Evolutionary conservation across 2,329 filamentous ascomycete species (phyloP), one percentile per base, ranked within the genome.

Genomic region (Capronia americana): DNA sequence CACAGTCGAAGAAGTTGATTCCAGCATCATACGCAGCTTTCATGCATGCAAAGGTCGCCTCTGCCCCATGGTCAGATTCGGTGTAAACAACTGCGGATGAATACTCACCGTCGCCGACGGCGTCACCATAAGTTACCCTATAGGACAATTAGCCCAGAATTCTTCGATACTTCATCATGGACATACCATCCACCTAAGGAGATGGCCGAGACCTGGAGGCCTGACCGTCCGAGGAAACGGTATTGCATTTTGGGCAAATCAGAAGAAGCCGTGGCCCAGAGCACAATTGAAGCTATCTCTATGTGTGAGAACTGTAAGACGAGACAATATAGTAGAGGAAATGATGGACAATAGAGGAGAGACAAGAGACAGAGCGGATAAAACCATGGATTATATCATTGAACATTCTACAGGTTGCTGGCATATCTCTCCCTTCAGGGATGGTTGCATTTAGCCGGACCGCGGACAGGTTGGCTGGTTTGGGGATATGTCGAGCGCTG

Each of bases 151-250:
- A 66, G 56, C 50, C 20, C 23, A 23, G 30, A n/a, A 34, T 24
- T 23, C 14, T 6, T 8, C 7, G 2, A 14, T 17, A n/a, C n/a
- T 41, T 6, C 14, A 17, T 14, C 4, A 5, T 41, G 17, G 48
- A 12, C 50, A n/a, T 60, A 73, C 79, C 78, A 81, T 63, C 79
- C 79, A 34, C 81, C 90, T 2, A 93, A 82, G 1, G 88, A 89
- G 69, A 93, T 89, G 54, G 87, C 85, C 30, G 90, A 92, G 38
- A 93, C 89, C 76, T 92, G 87, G 20, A 93, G 84, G 61, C 90
- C 90, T 17, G 88, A 90, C 46, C 85, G 85, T 73, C 90, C 90
- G 7, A 92, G 83, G 78, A 87, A 88, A 71, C 90, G 87, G 78
- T 92, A 92, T 73, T 89, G 83, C 90, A 91, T 92, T 67, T 81